phyloP scores from a whole-genome alignment of 768 basidiomycete genomes.

The Clavulina sp. region DNA sequence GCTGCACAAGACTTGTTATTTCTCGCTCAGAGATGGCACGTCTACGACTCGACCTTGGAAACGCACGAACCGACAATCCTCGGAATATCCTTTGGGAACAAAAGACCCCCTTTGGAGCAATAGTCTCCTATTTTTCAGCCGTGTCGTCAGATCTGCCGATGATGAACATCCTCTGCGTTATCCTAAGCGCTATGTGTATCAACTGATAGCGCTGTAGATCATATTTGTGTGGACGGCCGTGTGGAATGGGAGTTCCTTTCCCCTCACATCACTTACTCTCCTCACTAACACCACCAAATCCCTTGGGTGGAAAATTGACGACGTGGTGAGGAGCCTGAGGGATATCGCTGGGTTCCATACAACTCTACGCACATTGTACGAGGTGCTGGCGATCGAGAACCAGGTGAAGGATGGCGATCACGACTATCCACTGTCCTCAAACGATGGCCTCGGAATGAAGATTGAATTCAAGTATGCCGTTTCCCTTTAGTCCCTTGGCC shows the following conservation, averaged over 20 bases:
- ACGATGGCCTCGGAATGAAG: too few relatives aligned
- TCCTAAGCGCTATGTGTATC: not conserved
- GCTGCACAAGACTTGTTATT: not conserved
- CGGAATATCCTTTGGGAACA: not conserved
- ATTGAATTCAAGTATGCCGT: conserved; percentile 6
- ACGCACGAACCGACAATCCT: not conserved
- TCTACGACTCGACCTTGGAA: not conserved
- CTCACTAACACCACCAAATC: not conserved
- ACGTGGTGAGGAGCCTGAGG: not conserved
- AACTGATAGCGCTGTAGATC: not conserved
- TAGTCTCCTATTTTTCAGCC: not conserved
- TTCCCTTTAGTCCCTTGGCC: too few relatives aligned
- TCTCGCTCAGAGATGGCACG: not conserved
- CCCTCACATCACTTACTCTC: not conserved
- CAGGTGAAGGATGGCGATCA: conserved; percentile 4
- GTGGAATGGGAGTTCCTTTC: not conserved
- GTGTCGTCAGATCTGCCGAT: not conserved
- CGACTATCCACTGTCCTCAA: conserved; percentile 4
- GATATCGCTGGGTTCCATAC: not conserved
- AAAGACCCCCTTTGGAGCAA: not conserved
- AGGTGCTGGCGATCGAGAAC: conserved; percentile 7
- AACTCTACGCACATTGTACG: conserved; percentile 1
- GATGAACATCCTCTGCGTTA: not conserved
- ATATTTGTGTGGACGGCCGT: not conserved
- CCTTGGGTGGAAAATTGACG: not conserved